Evolutionary conservation across 345 rosid genomes (phyloP).

Genomic region (Brassica rapa): DNA sequence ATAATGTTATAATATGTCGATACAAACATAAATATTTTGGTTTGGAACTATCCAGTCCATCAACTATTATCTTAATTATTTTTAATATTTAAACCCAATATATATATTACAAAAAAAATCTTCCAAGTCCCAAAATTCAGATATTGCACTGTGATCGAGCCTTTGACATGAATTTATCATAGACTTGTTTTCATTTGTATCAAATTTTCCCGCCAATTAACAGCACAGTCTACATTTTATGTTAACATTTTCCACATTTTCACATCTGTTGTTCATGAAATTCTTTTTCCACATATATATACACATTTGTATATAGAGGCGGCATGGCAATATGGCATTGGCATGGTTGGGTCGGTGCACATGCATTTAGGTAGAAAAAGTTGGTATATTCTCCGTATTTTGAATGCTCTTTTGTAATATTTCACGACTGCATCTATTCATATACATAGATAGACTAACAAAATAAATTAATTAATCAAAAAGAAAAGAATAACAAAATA

Average conservation of each 20-base stretch:
- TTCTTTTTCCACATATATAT: neutral
- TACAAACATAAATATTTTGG: neutral
- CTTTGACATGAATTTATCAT: neutral
- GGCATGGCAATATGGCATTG: neutral
- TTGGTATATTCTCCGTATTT: conserved; percentile 19
- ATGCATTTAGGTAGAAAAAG: neutral
- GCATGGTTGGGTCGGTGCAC: conserved; percentile 22
- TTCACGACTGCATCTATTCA: conserved; percentile 29
- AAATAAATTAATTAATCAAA: neutral
- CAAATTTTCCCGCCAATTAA: neutral
- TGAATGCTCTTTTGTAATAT: conserved; percentile 18
- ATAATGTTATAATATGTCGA: neutral
- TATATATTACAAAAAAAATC: neutral
- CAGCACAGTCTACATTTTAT: neutral
- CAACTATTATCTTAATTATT: neutral
- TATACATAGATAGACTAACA: neutral
- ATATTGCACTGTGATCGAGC: neutral
- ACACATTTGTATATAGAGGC: neutral
- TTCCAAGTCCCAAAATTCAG: neutral
- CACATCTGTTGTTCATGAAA: neutral
- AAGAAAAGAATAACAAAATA: neutral
- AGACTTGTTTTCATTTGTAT: neutral
- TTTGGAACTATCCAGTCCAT: neutral
- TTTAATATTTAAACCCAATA: neutral
- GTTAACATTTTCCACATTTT: neutral